These are phyloP conservation scores for Penicillium janthinellum DNA, from an alignment of 2,329 filamentous ascomycete species.

Conservation along the genomic window DNA sequence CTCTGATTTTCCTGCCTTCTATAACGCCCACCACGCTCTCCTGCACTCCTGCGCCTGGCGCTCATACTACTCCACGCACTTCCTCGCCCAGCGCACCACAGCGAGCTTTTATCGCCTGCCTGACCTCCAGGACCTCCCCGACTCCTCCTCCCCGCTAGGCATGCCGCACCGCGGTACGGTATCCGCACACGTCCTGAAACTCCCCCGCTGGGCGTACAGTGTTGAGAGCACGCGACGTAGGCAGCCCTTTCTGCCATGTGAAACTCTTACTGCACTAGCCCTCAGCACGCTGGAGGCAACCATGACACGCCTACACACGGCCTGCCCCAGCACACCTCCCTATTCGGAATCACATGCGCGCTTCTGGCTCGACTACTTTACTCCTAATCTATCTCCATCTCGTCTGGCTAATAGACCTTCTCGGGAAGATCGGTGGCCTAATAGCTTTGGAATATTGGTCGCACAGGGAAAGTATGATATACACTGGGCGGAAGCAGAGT, in stretches of 20 bases:
- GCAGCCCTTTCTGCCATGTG: conserved; percentile 16
- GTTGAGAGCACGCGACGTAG: conserved; percentile 15
- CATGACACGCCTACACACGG: conserved; percentile 16
- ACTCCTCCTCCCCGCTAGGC: conserved; percentile 19
- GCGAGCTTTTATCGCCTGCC: conserved; percentile 25
- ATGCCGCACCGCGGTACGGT: neutral
- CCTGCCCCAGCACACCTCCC: conserved; percentile 14
- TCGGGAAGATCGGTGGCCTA: too few species aligned
- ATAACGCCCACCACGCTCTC: neutral
- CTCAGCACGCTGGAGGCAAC: conserved; percentile 23
- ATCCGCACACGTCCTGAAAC: conserved; percentile 7
- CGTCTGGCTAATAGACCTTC: too few species aligned
- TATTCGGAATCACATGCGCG: conserved; percentile 25
- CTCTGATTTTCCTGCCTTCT: conserved; percentile 16
- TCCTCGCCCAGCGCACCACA: conserved; percentile 22
- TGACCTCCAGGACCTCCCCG: conserved; percentile 26
- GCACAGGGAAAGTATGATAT: too few species aligned
- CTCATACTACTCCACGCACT: conserved; percentile 13
- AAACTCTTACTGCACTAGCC: conserved; percentile 20
- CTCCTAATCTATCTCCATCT: too few species aligned
- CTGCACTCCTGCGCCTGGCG: conserved; percentile 7
- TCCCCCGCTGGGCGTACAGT: conserved; percentile 24
- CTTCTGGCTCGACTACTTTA: conserved; percentile 13
- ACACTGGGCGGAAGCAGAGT: too few species aligned
- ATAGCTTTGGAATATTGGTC: too few species aligned